Conservation (phyloP, 768 basidiomycete genomes). For the Russula sp. region DNA sequence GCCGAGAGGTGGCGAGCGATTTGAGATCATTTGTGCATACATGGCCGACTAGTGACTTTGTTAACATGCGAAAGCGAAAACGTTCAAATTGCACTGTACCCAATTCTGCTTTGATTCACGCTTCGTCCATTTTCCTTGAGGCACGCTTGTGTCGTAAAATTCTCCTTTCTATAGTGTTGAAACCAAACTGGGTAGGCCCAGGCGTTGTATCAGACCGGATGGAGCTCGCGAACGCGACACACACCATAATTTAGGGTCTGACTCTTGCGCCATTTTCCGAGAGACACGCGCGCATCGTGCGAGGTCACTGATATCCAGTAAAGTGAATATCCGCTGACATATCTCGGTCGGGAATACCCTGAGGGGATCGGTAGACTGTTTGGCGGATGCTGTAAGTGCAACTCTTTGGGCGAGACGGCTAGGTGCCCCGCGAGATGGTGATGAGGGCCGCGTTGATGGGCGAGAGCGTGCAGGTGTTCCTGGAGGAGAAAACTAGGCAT, state of each 20-base stretch:
- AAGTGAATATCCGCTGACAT: constrained; percentile 71
- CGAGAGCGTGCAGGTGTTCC: constrained; percentile 63
- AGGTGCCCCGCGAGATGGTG: constrained; percentile 44
- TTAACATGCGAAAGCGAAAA: neutral
- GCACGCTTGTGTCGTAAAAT: constrained; percentile 73
- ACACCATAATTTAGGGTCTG: constrained; percentile 90
- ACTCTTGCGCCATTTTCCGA: constrained; percentile 82
- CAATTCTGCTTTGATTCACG: constrained; percentile 93
- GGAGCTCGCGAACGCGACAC: constrained; percentile 11
- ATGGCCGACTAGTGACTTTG: constrained; percentile 9
- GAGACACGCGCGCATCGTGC: constrained; percentile 78
- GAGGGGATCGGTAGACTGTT: constrained; percentile 53
- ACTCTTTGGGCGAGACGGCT: constrained; percentile 50
- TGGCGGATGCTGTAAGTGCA: constrained; percentile 40
- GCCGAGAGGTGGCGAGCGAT: constrained; percentile 41
- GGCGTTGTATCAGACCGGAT: neutral
- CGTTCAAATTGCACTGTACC: constrained; percentile 45
- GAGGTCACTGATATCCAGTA: constrained; percentile 60
- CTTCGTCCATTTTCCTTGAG: constrained; percentile 87
- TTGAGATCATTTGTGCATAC: constrained; percentile 24
- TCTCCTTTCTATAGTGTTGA: constrained; percentile 83
- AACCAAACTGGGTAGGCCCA: constrained; percentile 73
- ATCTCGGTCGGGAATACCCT: constrained; percentile 75
- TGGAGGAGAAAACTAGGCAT: constrained; percentile 57
- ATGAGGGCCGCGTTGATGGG: constrained; percentile 45